phyloP scores from a whole-genome alignment of 495 filamentous ascomycete species.

The Podospora appendiculata region DNA sequence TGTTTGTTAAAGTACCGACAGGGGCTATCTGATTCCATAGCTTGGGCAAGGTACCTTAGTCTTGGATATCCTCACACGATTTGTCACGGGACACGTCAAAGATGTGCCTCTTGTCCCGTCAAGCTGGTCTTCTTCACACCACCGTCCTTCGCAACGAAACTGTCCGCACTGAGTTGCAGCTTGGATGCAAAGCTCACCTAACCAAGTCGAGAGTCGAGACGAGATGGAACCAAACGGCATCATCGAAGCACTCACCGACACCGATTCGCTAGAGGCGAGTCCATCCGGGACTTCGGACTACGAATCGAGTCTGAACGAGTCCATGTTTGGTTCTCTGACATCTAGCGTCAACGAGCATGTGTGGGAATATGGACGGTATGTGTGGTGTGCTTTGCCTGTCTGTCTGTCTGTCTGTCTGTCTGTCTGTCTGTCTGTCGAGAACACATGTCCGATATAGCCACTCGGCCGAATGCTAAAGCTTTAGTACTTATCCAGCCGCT shows the following conservation, averaged over 20 bases:
- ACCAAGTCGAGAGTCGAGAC: not conserved
- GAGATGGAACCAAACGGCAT: conserved; percentile 18
- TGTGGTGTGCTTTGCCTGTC: not conserved
- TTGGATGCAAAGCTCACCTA: not conserved
- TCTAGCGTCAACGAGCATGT: conserved; percentile 26
- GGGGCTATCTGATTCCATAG: too few species aligned
- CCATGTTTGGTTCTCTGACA: conserved; percentile 22
- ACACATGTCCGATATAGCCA: not conserved
- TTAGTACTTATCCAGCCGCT: conserved; percentile 10
- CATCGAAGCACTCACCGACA: conserved; percentile 15
- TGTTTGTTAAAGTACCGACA: too few species aligned
- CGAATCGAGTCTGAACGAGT: conserved; percentile 16
- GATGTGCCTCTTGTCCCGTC: not conserved
- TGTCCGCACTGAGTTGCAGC: not conserved
- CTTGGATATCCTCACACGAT: too few species aligned
- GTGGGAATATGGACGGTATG: conserved; percentile 29
- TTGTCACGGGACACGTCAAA: not conserved
- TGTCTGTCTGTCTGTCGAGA: not conserved
- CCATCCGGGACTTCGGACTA: conserved; percentile 25
- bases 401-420: not conserved
- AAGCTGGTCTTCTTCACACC: not conserved
- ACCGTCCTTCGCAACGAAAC: not conserved
- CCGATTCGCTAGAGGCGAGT: conserved; percentile 1
- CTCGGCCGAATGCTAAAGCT: conserved; percentile 1
- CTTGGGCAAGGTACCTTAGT: too few species aligned